A percentile compares a stretch with the other conserved stretches of the same genome.
Evolutionary conservation across 257 asterid species (phyloP).

Genomic region (Perilla frutescens): DNA sequence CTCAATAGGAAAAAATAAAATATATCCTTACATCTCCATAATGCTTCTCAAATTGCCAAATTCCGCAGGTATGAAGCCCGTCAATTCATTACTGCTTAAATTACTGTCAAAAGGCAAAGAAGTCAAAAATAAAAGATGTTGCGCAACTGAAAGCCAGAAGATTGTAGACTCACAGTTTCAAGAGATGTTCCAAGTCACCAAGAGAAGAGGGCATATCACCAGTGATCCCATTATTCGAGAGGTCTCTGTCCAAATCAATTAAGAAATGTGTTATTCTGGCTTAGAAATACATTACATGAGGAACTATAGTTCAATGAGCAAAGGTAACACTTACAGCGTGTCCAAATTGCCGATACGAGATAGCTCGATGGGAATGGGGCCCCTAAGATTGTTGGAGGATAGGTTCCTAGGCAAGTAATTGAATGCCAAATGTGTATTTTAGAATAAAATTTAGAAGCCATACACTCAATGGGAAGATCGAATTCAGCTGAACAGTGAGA

Average conservation of each 20-base stretch:
- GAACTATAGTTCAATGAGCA: background rate
- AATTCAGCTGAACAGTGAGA: background rate
- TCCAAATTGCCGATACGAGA: slow-evolving; percentile 94
- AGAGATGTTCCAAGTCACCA: slow-evolving; percentile 97
- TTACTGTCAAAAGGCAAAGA: slow-evolving; percentile 51
- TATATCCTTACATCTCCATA: slow-evolving; percentile 78
- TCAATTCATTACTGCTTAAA: slow-evolving; percentile 72
- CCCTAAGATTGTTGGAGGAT: slow-evolving; percentile 71
- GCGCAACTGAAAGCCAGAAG: background rate
- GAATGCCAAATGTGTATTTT: background rate
- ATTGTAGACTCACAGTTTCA: slow-evolving; percentile 71
- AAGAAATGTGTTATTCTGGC: background rate
- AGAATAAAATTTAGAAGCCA: background rate
- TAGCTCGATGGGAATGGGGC: slow-evolving; percentile 90
- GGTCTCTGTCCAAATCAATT: slow-evolving; percentile 59
- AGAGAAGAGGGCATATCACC: slow-evolving; percentile 86
- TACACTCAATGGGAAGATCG: background rate
- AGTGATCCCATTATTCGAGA: slow-evolving; percentile 72
- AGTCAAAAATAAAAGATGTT: background rate
- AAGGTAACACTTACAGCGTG: slow-evolving; percentile 70
- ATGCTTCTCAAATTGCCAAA: slow-evolving; percentile 92
- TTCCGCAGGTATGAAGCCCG: slow-evolving; percentile 82
- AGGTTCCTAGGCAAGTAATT: slow-evolving; percentile 60
- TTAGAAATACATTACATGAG: background rate
- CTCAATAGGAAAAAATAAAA: background rate